Base-by-base conservation (phyloP, 2,329 filamentous ascomycete genomes). In the Alternaria longipes region DNA sequence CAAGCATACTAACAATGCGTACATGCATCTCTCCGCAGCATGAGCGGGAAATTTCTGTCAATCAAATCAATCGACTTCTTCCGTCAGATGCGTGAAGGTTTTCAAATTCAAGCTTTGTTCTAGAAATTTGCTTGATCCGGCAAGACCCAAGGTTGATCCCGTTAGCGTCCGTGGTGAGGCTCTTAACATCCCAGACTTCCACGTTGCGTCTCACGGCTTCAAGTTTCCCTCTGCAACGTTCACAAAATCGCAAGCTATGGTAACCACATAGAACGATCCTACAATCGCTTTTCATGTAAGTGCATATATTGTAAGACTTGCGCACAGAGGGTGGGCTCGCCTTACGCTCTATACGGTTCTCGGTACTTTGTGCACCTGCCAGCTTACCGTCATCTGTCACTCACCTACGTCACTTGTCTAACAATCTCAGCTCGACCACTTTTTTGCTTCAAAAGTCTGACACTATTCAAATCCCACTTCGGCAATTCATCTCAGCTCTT, bases 91-190 rank as follows among this genome's bases (percentile, higher is more conserved):
- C 34, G 14, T 14, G 14, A 16, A 12, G 16, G 36, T 14, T 36
- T 12, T 5, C 14, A 14, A n/a, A 9, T n/a, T 34, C 30, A 50
- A 34, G 22, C 26, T 36, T 26, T 46, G 28, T 52, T 42, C 58
- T 60, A 24, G 54, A 52, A 47, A 14, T 28, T 38, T 57, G 62
- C 62, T 57, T 30, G 30, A 45, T 60, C 26, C 24, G 58, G 58
- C 51, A 60, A 57, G 54, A 49, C 47, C 22, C 22, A 40, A 51
- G 65, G 66, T 54, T 58, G 65, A 66, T 51, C 61, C 62, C 68
- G 65, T 67, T 75, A 76, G 73, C 64, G 73, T 54, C 64, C 60
- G 62, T 70, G 66, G 62, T 70, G 67, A 70, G 67, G 62, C 66
- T 72, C 68, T 61, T 60, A 61, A 64, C 53, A 58, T 56, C 57